phyloP scores from a whole-genome alignment of 1,139 yeast genomes.

The Casaregolazyma lundiana region DNA sequence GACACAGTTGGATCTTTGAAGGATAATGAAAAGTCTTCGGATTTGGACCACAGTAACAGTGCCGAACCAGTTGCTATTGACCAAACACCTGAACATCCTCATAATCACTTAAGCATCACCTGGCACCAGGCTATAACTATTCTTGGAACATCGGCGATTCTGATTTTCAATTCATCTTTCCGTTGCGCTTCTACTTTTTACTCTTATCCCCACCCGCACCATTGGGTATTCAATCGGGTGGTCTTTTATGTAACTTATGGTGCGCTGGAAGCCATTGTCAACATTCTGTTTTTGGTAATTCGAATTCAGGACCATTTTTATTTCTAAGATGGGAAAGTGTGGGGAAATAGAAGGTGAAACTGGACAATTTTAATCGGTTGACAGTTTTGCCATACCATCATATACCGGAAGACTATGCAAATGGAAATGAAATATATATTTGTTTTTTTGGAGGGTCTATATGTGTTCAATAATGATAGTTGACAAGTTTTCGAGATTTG shows the following conservation, averaged over 20 bases:
- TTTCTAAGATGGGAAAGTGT: not conserved
- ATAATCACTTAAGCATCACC: constrained; percentile 25
- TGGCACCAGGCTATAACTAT: constrained; percentile 41
- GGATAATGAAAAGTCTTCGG: constrained; percentile 31
- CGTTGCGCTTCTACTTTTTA: constrained; percentile 53
- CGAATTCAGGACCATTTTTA: constrained; percentile 34
- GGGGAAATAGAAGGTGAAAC: not conserved
- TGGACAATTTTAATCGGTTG: no score
- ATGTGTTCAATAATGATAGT: no score
- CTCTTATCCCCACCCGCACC: constrained; percentile 23
- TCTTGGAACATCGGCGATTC: constrained; percentile 46
- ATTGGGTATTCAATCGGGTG: constrained; percentile 46
- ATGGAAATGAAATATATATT: not conserved
- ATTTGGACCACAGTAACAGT: constrained; percentile 35
- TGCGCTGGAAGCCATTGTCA: constrained; percentile 54
- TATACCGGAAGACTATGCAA: no score
- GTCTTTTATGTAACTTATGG: constrained; percentile 69
- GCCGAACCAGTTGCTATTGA: constrained; percentile 39
- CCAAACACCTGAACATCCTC: constrained; percentile 39
- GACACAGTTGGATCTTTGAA: constrained; percentile 25
- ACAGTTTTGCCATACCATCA: no score
- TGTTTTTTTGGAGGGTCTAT: not conserved
- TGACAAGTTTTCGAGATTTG: not conserved
- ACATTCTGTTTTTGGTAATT: constrained; percentile 51
- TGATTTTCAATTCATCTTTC: constrained; percentile 54